Percentiles rank a stretch among this genome's conserved stretches.
Conservation (phyloP, 371 early-diverging fungal species). For the Lichtheimia ramosa region DNA sequence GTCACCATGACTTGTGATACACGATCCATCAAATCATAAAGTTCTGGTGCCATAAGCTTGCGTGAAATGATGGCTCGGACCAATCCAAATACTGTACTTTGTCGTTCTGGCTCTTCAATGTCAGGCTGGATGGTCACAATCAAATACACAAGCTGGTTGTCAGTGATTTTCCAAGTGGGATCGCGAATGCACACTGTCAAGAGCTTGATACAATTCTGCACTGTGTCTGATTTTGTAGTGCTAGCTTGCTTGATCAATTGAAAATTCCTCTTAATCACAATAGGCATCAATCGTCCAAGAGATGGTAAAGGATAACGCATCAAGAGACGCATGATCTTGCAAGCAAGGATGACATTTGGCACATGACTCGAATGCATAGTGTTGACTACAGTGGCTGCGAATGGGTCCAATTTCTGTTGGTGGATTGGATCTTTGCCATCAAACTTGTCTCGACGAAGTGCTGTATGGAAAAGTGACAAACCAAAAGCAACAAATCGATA, state of each 20-base stretch:
- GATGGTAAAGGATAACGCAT: conserved; percentile 72
- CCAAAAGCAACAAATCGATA: conserved; percentile 94
- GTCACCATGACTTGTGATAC: conserved; percentile 85
- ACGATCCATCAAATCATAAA: conserved; percentile 89
- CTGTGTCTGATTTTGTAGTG: conserved; percentile 68
- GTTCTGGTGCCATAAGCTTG: conserved; percentile 80
- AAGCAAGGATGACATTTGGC: conserved; percentile 64
- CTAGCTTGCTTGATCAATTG: conserved; percentile 66
- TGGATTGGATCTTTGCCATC: conserved; percentile 54
- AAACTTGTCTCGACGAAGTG: conserved; percentile 70
- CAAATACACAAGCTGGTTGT: conserved; percentile 77
- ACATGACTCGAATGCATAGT: conserved; percentile 80
- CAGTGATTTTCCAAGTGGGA: conserved; percentile 57
- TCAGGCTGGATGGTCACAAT: conserved; percentile 84
- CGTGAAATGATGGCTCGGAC: conserved; percentile 85
- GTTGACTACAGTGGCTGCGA: conserved; percentile 81
- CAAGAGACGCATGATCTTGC: conserved; percentile 70
- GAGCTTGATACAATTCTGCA: conserved; percentile 81
- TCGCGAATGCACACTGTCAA: conserved; percentile 77
- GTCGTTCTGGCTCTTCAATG: conserved; percentile 84
- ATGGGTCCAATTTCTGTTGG: conserved; percentile 70
- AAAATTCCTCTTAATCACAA: conserved; percentile 77
- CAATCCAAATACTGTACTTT: conserved; percentile 81
- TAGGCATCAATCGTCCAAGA: conserved; percentile 63
- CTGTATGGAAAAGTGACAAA: conserved; percentile 68